Evolutionary conservation across 2,329 filamentous ascomycete species (phyloP), one percentile per base, ranked within the genome.

Genomic region (Lachnellula subtilissima): DNA sequence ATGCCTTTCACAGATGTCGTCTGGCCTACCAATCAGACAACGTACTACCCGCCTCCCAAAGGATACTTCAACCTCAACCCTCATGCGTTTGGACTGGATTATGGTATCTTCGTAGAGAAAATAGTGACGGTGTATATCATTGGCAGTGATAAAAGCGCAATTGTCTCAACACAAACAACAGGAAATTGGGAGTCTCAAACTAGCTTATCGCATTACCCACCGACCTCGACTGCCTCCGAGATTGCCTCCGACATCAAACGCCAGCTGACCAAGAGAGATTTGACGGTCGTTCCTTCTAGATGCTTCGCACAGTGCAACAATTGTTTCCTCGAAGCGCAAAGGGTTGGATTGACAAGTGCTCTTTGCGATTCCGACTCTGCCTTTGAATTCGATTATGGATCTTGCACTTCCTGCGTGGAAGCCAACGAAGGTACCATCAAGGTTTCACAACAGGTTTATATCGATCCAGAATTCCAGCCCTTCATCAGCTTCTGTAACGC

Each of bases 1-100:
- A 70, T 73, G 4, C 56, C 64, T 1, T 64, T 69, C 43, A 65
- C 59, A 0, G 55, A 59, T 40, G 61, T 68, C 5, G 46, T 45
- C 2, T 85, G 81, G 82, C 62, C 69, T 0, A 62, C 68, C 1
- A 74, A 76, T 54, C 55, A 73, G 45, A 82, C 78, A 0, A 60
- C 71, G 15, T 83, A 80, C 64, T 85, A 78, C 59, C 78, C 78
- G 2, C 75, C 78, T 1, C 75, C 73, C 0, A 67, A 75, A 0
- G 81, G 78, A 3, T 88, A 87, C 67, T 89, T 84, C 71, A 79
- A 88, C 56, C 75, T 89, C n/a, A 75, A 84, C 54, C 82, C 86
- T 0, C 68, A 74, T 1, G 76, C 76, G 0, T 89, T 89, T 56
- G 85, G 85, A 4, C 72, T 89, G 15, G 79, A 76, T 50, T 85